These are phyloP conservation scores for Aureobasidium subglaciale DNA, from an alignment of 2,329 filamentous ascomycete genomes.

Conservation along the genomic window DNA sequence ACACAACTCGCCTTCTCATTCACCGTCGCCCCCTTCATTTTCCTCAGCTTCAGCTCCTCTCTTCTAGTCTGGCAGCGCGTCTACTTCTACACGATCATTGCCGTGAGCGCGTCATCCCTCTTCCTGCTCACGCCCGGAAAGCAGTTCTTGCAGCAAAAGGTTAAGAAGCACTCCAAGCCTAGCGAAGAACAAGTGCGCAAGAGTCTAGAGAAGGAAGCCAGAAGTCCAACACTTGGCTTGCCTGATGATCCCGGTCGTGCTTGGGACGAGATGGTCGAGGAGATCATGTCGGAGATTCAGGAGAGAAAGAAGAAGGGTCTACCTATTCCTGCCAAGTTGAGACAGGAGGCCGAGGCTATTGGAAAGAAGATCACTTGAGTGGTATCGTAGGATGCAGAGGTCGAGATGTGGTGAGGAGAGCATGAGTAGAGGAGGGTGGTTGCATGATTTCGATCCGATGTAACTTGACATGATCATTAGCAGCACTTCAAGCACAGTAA, in stretches of 20 bases:
- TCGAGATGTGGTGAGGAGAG: too few relatives aligned
- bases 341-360: conserved; percentile 30
- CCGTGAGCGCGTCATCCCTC: conserved; percentile 55
- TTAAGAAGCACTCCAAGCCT: conserved; percentile 30
- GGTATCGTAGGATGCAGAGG: too few relatives aligned
- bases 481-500: too few relatives aligned
- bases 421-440: too few relatives aligned
- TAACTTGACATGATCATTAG: too few relatives aligned
- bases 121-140: conserved; percentile 81
- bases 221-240: conserved; percentile 52
- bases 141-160: conserved; percentile 32
- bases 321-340: conserved; percentile 44
- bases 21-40: conserved; percentile 73
- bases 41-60: conserved; percentile 66
- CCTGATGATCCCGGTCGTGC: conserved; percentile 69
- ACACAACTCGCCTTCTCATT: conserved; percentile 84
- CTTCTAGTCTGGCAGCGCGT: conserved; percentile 74
- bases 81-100: conserved; percentile 78
- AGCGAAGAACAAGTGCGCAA: conserved; percentile 29
- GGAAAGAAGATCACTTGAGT: conserved; percentile 4
- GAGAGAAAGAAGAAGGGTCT: conserved; percentile 42
- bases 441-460: too few relatives aligned
- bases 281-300: conserved; percentile 68
- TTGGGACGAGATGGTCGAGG: conserved; percentile 68
- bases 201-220: conserved; percentile 35